A percentile compares a stretch with the other conserved stretches of the same genome.
phyloP scores from a whole-genome alignment of 352 stramenopile genomes.

The Phytophthora syringae region DNA sequence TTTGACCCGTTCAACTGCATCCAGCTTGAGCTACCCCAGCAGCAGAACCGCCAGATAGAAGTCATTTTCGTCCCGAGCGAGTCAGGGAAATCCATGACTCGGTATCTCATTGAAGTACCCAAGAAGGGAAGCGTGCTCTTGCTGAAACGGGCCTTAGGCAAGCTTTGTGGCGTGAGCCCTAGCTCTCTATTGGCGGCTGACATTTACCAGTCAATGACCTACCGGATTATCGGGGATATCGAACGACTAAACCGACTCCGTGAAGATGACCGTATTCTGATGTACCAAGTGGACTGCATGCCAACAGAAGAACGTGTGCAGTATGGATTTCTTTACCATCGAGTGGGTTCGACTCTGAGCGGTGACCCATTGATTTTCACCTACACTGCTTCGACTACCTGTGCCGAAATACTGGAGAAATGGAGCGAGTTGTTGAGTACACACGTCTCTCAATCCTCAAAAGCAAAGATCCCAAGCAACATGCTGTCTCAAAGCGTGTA shows the following conservation, averaged over 20 bases:
- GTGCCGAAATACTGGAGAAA: slow-evolving; percentile 62
- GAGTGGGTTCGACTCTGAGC: slow-evolving; percentile 49
- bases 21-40: slow-evolving; percentile 91
- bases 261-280: slow-evolving; percentile 78
- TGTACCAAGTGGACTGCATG: slow-evolving; percentile 64
- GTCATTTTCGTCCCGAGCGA: slow-evolving; percentile 62
- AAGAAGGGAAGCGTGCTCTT: slow-evolving; percentile 69
- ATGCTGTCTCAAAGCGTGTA: slow-evolving; percentile 59
- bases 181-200: slow-evolving; percentile 60
- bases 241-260: slow-evolving; percentile 65
- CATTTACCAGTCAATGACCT: slow-evolving; percentile 84
- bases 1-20: slow-evolving; percentile 98
- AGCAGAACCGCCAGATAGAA: slow-evolving; percentile 68
- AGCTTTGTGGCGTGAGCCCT: slow-evolving; percentile 49
- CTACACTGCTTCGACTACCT: slow-evolving; percentile 66
- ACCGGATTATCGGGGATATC: slow-evolving; percentile 69
- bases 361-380: slow-evolving; percentile 78
- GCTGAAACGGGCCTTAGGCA: slow-evolving; percentile 62
- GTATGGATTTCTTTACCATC: slow-evolving; percentile 82
- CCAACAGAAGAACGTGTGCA: slow-evolving; percentile 31
- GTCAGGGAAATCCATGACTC: slow-evolving; percentile 44
- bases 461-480: slow-evolving; percentile 43
- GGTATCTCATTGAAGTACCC: slow-evolving; percentile 67
- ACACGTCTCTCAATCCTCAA: slow-evolving; percentile 48
- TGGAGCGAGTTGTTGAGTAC: slow-evolving; percentile 58